These are phyloP conservation scores for Ustanciosporium gigantosporum DNA, from an alignment of 1,284 basidiomycete genomes.

Conservation along the genomic window DNA sequence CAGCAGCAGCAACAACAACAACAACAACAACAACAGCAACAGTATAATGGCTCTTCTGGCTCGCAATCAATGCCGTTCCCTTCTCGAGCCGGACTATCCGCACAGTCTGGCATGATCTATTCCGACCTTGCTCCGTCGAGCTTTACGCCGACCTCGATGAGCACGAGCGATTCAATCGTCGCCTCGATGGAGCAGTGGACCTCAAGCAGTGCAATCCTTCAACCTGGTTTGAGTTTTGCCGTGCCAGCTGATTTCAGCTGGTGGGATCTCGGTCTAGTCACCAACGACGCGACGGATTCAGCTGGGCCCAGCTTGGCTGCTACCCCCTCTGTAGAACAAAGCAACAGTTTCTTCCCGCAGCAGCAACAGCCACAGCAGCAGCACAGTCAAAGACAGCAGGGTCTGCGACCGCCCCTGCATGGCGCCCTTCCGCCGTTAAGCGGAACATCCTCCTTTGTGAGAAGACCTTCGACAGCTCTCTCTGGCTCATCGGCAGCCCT, in stretches of 20 bases:
- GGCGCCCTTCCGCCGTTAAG: neutral
- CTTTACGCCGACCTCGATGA: neutral
- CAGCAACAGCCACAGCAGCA: neutral
- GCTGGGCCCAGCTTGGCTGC: constrained; percentile 7
- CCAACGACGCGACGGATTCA: constrained; percentile 7
- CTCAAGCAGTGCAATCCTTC: constrained; percentile 40
- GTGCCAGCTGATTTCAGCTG: constrained; percentile 58
- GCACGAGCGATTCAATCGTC: neutral
- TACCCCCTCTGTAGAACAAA: constrained; percentile 8
- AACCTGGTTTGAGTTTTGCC: constrained; percentile 51
- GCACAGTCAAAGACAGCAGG: neutral
- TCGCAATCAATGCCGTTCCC: neutral
- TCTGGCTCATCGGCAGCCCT: neutral
- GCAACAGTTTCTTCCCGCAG: neutral
- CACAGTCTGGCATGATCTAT: neutral
- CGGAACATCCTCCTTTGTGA: neutral
- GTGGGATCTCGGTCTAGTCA: constrained; percentile 51
- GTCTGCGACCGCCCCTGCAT: too few relatives aligned
- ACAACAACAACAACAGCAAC: neutral
- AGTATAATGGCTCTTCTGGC: neutral
- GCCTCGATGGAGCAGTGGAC: constrained; percentile 25
- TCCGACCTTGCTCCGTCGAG: neutral
- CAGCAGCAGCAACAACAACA: constrained; percentile 6
- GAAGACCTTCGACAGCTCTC: neutral
- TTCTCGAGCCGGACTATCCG: neutral